Conservation (phyloP, 805 yeast genomes). For the Hyphopichia homilentoma region DNA sequence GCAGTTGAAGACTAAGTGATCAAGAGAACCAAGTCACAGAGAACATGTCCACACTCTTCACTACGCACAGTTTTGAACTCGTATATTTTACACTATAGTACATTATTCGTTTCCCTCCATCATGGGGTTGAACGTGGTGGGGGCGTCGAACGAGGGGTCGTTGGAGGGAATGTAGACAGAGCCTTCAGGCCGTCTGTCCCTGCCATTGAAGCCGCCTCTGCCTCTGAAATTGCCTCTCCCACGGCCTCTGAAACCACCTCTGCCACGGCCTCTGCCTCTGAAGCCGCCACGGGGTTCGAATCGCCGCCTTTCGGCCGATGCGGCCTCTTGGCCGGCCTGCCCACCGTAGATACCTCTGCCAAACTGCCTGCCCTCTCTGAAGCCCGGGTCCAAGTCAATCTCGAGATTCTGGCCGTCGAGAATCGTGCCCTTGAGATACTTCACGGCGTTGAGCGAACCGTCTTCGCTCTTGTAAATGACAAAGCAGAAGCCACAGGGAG, state of each 20-base stretch:
- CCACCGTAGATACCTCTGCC: constrained; percentile 95
- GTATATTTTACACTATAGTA: too few species aligned
- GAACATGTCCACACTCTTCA: too few species aligned
- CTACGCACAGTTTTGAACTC: too few species aligned
- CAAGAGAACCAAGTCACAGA: too few species aligned
- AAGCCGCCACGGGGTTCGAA: constrained; percentile 16
- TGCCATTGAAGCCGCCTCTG: constrained; percentile 18
- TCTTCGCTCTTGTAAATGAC: constrained; percentile 67
- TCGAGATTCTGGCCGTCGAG: constrained; percentile 79
- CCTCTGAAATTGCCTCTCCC: constrained; percentile 27
- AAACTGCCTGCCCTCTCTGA: constrained; percentile 90
- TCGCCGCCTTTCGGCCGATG: constrained; percentile 10
- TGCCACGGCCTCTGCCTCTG: constrained; percentile 22
- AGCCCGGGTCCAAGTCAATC: constrained; percentile 94
- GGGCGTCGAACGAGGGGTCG: constrained; percentile 15
- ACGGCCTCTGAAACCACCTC: constrained; percentile 44
- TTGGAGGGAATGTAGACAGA: constrained; percentile 19
- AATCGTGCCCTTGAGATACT: constrained; percentile 75
- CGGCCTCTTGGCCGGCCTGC: constrained; percentile 71
- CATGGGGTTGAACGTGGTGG: constrained; percentile 13
- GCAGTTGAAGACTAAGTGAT: too few species aligned
- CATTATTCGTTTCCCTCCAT: constrained; percentile 5
- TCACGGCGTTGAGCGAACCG: constrained; percentile 79
- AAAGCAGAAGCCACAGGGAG: constrained; percentile 97
- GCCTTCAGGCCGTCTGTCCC: constrained; percentile 5